Conservation (phyloP, 164 flowering plant genomes). For the Malania oleifera region DNA sequence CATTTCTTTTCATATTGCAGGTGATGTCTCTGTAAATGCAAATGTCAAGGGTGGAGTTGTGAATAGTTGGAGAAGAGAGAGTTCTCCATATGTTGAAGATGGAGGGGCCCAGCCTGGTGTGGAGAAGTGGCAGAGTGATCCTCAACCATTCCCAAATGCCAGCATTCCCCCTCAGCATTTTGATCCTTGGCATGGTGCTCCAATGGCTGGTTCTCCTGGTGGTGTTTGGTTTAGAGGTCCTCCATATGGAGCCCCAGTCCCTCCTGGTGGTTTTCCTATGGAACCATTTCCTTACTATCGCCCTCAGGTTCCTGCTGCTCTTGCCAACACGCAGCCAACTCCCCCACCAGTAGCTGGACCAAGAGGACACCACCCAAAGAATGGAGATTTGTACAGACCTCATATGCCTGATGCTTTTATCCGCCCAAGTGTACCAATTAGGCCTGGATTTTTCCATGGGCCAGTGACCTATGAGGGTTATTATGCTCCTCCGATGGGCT, state of each 20-base stretch:
- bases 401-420: slow-evolving; percentile 64
- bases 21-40: slow-evolving; percentile 34
- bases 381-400: slow-evolving; percentile 67
- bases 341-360: slow-evolving; percentile 58
- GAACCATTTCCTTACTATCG: slow-evolving; percentile 79
- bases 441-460: slow-evolving; percentile 82
- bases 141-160: slow-evolving; percentile 45
- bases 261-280: slow-evolving; percentile 71
- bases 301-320: slow-evolving; percentile 56
- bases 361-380: slow-evolving; percentile 54
- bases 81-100: slow-evolving; percentile 36
- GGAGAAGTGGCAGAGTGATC: slow-evolving; percentile 73
- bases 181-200: slow-evolving; percentile 73
- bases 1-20: slow-evolving; percentile 25
- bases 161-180: slow-evolving; percentile 56
- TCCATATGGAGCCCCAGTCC: slow-evolving; percentile 60
- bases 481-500: slow-evolving; percentile 73
- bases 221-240: slow-evolving; percentile 86
- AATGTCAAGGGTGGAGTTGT: slow-evolving; percentile 28
- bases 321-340: slow-evolving; percentile 51
- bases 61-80: slow-evolving; percentile 57
- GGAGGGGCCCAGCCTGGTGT: slow-evolving; percentile 36
- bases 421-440: slow-evolving; percentile 70
- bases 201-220: slow-evolving; percentile 52
- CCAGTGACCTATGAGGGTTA: slow-evolving; percentile 76